phyloP scores from a whole-genome alignment of 495 filamentous ascomycete species.

The Xylaria flabelliformis region DNA sequence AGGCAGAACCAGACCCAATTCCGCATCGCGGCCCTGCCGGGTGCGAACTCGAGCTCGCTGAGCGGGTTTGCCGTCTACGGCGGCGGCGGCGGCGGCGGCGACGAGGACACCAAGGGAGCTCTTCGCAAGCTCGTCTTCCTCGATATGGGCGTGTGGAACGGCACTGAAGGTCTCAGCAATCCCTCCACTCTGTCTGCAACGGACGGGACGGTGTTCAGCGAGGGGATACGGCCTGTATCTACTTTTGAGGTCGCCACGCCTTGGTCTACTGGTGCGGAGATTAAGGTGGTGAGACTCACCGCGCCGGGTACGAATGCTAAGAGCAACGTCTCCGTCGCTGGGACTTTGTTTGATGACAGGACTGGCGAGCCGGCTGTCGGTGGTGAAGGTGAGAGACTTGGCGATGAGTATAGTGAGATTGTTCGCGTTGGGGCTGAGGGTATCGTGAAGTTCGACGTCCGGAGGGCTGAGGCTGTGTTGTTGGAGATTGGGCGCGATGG shows the following conservation, averaged over 20 bases:
- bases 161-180: slow-evolving; percentile 36
- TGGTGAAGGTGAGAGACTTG: slow-evolving; percentile 17
- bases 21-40: slow-evolving; percentile 36
- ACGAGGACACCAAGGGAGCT: neutral
- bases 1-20: slow-evolving; percentile 2
- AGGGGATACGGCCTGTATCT: slow-evolving; percentile 28
- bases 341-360: slow-evolving; percentile 31
- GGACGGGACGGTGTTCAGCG: slow-evolving; percentile 34
- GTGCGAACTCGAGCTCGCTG: slow-evolving; percentile 34
- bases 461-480: slow-evolving; percentile 37
- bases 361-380: slow-evolving; percentile 32
- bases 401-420: slow-evolving; percentile 20
- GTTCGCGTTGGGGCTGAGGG: slow-evolving; percentile 29
- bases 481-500: slow-evolving; percentile 24
- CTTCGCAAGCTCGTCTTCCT: slow-evolving; percentile 39
- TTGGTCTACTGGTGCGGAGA: slow-evolving; percentile 26
- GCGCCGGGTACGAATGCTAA: slow-evolving; percentile 42
- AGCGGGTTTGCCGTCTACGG: slow-evolving; percentile 38
- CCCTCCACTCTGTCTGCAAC: slow-evolving; percentile 37
- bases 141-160: slow-evolving; percentile 43
- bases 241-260: slow-evolving; percentile 33
- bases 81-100: neutral
- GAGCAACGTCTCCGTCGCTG: slow-evolving; percentile 34
- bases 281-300: slow-evolving; percentile 30
- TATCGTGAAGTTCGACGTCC: slow-evolving; percentile 25